Conservation (phyloP, 2,329 filamentous ascomycete genomes). For the Acrocalymma vagum region DNA sequence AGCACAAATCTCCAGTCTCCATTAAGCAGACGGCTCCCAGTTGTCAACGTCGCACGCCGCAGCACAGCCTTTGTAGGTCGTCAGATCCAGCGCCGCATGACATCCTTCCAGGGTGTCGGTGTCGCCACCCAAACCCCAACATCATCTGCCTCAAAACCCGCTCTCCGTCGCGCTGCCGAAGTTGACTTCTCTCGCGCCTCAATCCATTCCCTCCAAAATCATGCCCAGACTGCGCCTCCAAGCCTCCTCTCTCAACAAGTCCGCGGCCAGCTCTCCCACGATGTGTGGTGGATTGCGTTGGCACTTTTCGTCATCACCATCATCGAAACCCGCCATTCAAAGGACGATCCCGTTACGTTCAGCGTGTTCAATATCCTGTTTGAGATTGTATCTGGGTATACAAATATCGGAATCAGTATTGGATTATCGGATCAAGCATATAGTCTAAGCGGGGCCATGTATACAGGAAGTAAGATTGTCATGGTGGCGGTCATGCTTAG, state of each 20-base stretch:
- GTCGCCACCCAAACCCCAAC: constrained; percentile 18
- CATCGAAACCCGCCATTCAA: constrained; percentile 32
- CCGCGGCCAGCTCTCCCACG: constrained; percentile 29
- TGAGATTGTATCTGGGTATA: constrained; percentile 31
- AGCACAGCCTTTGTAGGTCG: constrained; percentile 29
- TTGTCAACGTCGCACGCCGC: constrained; percentile 19
- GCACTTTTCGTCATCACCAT: constrained; percentile 31
- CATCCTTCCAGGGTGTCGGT: constrained; percentile 29
- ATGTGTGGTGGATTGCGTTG: constrained; percentile 32
- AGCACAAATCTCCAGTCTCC: constrained; percentile 12
- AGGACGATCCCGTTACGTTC: constrained; percentile 25
- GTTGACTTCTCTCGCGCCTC: constrained; percentile 29
- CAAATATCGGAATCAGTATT: constrained; percentile 29
- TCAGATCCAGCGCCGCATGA: constrained; percentile 29
- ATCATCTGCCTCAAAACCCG: constrained; percentile 17
- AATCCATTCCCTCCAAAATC: constrained; percentile 22
- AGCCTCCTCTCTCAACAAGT: constrained; percentile 30
- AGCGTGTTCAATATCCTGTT: constrained; percentile 30
- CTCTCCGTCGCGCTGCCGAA: no score
- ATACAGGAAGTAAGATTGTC: constrained; percentile 28
- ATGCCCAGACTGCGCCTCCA: constrained; percentile 21
- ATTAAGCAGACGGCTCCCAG: no score
- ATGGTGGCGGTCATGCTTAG: constrained; percentile 29
- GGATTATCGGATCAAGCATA: constrained; percentile 29
- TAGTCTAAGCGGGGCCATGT: constrained; percentile 30